Base-by-base conservation (phyloP, 805 yeast genomes). In the Metschnikowia cubensis region DNA sequence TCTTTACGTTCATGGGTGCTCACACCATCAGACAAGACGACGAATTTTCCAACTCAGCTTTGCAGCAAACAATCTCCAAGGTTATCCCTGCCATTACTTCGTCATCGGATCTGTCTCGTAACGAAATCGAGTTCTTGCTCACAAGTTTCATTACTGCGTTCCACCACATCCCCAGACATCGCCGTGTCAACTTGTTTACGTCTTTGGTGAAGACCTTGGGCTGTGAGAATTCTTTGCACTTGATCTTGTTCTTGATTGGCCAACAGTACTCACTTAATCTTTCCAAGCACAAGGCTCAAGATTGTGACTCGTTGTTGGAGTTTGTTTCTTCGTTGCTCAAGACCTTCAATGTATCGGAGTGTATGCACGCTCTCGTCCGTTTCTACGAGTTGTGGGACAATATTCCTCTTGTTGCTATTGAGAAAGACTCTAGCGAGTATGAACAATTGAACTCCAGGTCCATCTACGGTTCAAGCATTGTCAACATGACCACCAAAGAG, bases 1-100 rank as follows among this genome's bases (percentile, higher is more conserved):
- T 94, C 46, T 94, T 94, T 74, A 94, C 99, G 1, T 94, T 94
- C 61, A 94, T 94, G 98, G 99, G 99, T 52, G 96, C 98, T 11
- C 96, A 90, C 62, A 91, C 97, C 13, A 81, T 94, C 47, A 85
- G 96, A 61, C 97, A 94, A 69, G 99, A 94, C 66, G 98, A 94
- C 67, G 97, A 89, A 64, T 92, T 88, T 62, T 89, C 97, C 0
- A 86, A 86, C 32, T 87, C 87, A 57, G 97, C 91, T 41, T 89
- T 94, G 54, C 96, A 90, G 61, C 94, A 89, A 64, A 92, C 99
- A 1, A 85, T 94, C 45, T 71, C 86, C 20, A 84, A 87, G 59
- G 97, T 94, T 45, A 84, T 94, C 34, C 98, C 99, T 4, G 97
- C 97, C 0, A 76, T 92, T 52, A 74, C 74, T 6, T 59, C 65